phyloP scores from a whole-genome alignment of 257 asterid genomes.

The Salvia miltiorrhiza region DNA sequence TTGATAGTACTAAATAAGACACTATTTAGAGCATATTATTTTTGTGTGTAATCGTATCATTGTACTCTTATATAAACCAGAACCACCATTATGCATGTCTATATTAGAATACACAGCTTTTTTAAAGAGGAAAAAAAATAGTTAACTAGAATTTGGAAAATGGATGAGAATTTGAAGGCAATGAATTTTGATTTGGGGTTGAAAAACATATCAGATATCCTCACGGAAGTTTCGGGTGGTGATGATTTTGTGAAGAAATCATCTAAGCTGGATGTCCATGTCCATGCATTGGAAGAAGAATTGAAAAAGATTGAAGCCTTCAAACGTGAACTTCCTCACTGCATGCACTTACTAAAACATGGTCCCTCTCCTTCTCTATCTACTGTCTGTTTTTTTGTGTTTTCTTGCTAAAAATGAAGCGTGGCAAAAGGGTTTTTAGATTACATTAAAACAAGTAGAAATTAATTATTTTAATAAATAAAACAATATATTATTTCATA shows the following conservation, averaged over 20 bases:
- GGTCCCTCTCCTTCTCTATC: conserved; percentile 23
- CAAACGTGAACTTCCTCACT: conserved; percentile 39
- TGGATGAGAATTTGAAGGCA: conserved; percentile 36
- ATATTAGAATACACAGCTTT: background rate
- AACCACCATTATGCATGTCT: conserved; percentile 24
- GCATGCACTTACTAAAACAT: conserved; percentile 35
- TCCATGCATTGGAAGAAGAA: conserved; percentile 33
- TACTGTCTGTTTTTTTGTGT: background rate
- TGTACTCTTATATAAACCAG: conserved; percentile 30
- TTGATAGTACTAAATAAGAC: background rate
- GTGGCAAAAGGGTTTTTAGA: no score
- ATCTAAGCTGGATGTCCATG: conserved; percentile 18
- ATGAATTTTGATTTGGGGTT: conserved; percentile 36
- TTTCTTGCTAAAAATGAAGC: no score
- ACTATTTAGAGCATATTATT: background rate
- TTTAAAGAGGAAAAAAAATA: background rate
- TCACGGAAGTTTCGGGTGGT: conserved; percentile 19
- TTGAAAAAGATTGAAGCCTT: conserved; percentile 35
- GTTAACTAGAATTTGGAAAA: background rate
- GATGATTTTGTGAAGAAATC: conserved; percentile 25
- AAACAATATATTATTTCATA: background rate
- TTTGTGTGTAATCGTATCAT: background rate
- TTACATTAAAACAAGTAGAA: no score
- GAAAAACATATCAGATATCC: conserved; percentile 34
- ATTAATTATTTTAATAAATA: no score